Evolutionary conservation across 441 rosid genomes (phyloP).

Genomic region (Aquilaria agallochum): DNA sequence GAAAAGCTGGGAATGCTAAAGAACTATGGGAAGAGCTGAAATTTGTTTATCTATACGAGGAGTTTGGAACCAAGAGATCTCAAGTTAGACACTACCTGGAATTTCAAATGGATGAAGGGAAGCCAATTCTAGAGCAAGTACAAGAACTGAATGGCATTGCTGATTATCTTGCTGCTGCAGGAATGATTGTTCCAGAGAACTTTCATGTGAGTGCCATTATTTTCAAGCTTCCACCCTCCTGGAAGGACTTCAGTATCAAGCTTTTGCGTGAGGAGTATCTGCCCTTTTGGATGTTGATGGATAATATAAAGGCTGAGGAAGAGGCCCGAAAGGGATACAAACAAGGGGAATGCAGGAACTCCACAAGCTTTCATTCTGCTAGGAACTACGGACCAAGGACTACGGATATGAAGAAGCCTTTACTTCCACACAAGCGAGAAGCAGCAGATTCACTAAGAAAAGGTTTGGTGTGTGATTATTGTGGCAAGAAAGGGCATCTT

Average conservation of each 20-base stretch:
- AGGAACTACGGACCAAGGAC: conserved; percentile 31
- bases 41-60: conserved; percentile 59
- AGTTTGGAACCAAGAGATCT: conserved; percentile 54
- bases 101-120: conserved; percentile 59
- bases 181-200: conserved; percentile 57
- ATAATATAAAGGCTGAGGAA: conserved; percentile 54
- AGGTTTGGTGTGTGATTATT: conserved; percentile 33
- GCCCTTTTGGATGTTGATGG: conserved; percentile 58
- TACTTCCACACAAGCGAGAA: conserved; percentile 38
- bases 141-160: conserved; percentile 66
- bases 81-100: conserved; percentile 78
- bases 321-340: conserved; percentile 25
- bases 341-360: conserved; percentile 24
- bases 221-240: conserved; percentile 77
- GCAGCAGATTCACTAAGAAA: conserved; percentile 36
- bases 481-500: conserved; percentile 69
- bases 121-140: conserved; percentile 54
- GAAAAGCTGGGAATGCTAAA: conserved; percentile 52
- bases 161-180: conserved; percentile 56
- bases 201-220: conserved; percentile 72
- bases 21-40: conserved; percentile 79
- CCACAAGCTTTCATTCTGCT: conserved; percentile 14
- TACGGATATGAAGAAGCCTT: conserved; percentile 31
- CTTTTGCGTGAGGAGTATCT: conserved; percentile 51
- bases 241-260: conserved; percentile 67